Conservation (phyloP, 768 basidiomycete species). For the Tricholoma flavovirens region DNA sequence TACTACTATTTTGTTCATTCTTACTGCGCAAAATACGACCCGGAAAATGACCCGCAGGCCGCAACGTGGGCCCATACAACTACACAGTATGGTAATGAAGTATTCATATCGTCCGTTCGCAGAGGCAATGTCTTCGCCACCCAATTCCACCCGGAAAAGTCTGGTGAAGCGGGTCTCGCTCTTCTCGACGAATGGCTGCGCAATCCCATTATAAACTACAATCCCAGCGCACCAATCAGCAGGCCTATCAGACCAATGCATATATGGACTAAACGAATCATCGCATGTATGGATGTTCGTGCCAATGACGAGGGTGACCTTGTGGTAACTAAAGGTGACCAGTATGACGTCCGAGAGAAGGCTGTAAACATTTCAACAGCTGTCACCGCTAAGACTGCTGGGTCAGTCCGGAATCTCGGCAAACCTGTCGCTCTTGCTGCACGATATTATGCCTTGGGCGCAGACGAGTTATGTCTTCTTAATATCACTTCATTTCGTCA, state of each 20-base stretch:
- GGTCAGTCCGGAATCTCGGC: constrained; percentile 91
- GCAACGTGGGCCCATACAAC: constrained; percentile 78
- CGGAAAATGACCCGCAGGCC: constrained; percentile 44
- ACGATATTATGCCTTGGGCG: constrained; percentile 81
- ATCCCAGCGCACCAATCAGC: constrained; percentile 26
- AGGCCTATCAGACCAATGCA: constrained; percentile 44
- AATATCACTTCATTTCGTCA: constrained; percentile 99
- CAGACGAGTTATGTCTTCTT: constrained; percentile 95
- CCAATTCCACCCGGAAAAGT: constrained; percentile 99
- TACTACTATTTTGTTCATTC: constrained; percentile 99
- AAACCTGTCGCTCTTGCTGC: constrained; percentile 91
- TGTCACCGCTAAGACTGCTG: constrained; percentile 44
- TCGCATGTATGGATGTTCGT: constrained; percentile 97
- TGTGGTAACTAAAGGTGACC: constrained; percentile 98
- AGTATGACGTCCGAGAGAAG: constrained; percentile 96
- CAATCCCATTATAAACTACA: constrained; percentile 39
- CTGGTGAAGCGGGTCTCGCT: constrained; percentile 78
- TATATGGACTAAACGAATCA: constrained; percentile 86
- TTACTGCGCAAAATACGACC: constrained; percentile 75
- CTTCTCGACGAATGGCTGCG: constrained; percentile 79
- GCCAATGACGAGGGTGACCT: constrained; percentile 95
- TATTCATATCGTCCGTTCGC: constrained; percentile 82
- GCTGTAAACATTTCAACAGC: constrained; percentile 16
- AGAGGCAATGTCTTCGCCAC: constrained; percentile 84
- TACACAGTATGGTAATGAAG: constrained; percentile 91